Base-by-base conservation (phyloP, 2,329 filamentous ascomycete species). In the Aspergillus carbonarius region DNA sequence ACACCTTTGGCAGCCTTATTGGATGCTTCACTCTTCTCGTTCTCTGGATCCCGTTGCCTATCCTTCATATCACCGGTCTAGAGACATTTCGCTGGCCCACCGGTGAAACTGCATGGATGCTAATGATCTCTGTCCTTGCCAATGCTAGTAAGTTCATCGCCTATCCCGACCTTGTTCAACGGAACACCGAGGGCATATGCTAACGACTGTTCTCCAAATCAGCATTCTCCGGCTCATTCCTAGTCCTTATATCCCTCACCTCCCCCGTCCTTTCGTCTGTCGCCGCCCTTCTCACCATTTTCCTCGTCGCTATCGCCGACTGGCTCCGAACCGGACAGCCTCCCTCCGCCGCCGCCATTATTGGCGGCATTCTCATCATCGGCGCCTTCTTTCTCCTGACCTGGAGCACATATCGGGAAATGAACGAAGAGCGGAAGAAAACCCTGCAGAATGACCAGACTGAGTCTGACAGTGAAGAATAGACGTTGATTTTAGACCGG, bases 351-450 rank as follows among this genome's bases (percentile, higher is more conserved):
- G 90, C 92, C 0, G 90, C 93, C 3, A 82, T 98, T 12, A 70
- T 86, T 0, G 95, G 95, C n/a, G 93, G 95, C 0, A 70, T 89
- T 27, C 81, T 98, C 68, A 99, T 99, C 69, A 90, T 96, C 58
- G 82, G 85, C 1, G 95, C 95, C 0, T 99, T 99, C 72, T 74
- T 87, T n/a, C 82, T 96, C 69, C 76, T 99, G 46, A 92, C 88
- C 68, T 97, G 88, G 86, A 95, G 92, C 64, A 97, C 93, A 0
- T 99, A 93, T 77, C 85, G 88, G 52, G 95, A 99, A 79, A 93
- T 98, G 88, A 85, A 87, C 47, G 92, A 96, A 74, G 91, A 96
- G 65, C 84, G 88, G 67, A 82, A 82, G 63, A 87, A 87, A 70
- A 86, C 81, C 61, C 60, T 75, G 13, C 70, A 72, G 48, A 72